Evolutionary conservation across 495 filamentous ascomycete species (phyloP).

Genomic region (Aspergillus nanangensis): DNA sequence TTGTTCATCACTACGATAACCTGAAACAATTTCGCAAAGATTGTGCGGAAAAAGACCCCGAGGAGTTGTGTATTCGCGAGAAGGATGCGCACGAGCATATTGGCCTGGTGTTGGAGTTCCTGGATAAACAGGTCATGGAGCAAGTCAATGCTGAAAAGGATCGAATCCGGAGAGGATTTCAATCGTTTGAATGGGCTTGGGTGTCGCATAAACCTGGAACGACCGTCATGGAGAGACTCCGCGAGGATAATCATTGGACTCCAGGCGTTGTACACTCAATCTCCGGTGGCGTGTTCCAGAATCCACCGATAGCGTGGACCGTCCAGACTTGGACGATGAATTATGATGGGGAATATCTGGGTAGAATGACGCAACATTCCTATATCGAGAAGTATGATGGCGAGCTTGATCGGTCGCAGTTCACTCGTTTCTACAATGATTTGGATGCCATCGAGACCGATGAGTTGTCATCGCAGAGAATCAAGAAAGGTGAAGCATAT

Average conservation of each 20-base stretch:
- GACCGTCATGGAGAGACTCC: neutral
- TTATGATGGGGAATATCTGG: neutral
- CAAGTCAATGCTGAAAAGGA: neutral
- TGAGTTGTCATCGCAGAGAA: neutral
- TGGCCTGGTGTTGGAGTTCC: neutral
- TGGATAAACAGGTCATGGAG: neutral
- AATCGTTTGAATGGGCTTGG: neutral
- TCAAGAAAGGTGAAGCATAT: neutral
- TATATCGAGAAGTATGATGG: neutral
- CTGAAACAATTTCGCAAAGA: neutral
- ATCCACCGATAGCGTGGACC: neutral
- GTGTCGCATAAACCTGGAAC: neutral
- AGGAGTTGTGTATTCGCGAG: neutral
- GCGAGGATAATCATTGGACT: neutral
- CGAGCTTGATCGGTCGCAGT: neutral
- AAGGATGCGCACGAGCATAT: neutral
- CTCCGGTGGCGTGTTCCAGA: neutral
- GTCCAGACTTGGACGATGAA: neutral
- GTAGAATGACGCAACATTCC: neutral
- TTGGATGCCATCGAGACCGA: neutral
- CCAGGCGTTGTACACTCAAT: neutral
- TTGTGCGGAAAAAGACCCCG: neutral
- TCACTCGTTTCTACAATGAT: neutral
- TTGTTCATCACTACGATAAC: neutral
- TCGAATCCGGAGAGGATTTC: neutral